Evolutionary conservation across 176 grass and related monocot species (phyloP), one percentile per base, ranked within the genome.

Genomic region (Aegilops umbellulata): DNA sequence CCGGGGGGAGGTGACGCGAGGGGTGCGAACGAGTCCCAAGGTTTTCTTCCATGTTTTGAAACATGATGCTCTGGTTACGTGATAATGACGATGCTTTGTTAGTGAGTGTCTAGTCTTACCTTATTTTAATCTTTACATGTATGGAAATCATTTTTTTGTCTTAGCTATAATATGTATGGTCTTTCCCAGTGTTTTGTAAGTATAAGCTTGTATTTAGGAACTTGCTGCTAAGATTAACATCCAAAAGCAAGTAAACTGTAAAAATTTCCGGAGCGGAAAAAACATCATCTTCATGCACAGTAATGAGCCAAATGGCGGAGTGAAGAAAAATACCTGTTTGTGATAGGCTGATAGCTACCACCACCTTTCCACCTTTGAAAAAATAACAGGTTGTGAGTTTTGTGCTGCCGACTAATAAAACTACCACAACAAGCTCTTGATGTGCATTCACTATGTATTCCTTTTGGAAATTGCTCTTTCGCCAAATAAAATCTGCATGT

Each of bases 1-100:
- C n/a, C n/a, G n/a, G n/a, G n/a, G n/a, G n/a, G n/a, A n/a, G n/a
- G n/a, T n/a, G n/a, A n/a, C n/a, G n/a, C n/a, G n/a, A n/a, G n/a
- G n/a, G n/a, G n/a, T n/a, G n/a, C n/a, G n/a, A n/a, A n/a, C n/a
- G n/a, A n/a, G n/a, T n/a, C n/a, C n/a, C n/a, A n/a, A n/a, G n/a
- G n/a, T n/a, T n/a, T n/a, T n/a, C n/a, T n/a, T n/a, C n/a, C n/a
- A n/a, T 67, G 62, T 1, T 26, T 62, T 63, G 73, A 13, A 72
- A 73, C 10, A 30, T 65, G 87, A 79, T 73, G 87, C 73, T 16
- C 38, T 4, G 30, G 12, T 88, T 73, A 57, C 42, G 67, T 44
- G 60, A 24, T 24, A 41, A 80, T 66, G 76, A 80, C 75, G 44
- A 19, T 29, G 30, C 3, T 71, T 65, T 35, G 55, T 38, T 78